Evolutionary conservation across 306 rosid species (phyloP).

Genomic region (Pyrus communis): DNA sequence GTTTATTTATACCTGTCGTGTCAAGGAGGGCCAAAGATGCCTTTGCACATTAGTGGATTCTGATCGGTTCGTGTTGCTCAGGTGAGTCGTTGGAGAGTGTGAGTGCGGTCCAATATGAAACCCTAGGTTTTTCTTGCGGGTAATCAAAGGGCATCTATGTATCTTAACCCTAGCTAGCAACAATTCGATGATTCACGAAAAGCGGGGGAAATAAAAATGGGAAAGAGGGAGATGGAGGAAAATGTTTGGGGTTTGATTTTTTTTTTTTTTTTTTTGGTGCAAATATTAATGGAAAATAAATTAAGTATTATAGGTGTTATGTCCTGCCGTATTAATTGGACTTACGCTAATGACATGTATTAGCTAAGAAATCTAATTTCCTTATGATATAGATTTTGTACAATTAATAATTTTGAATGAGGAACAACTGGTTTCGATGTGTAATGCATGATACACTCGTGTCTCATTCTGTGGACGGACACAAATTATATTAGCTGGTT

Average conservation of each 20-base stretch:
- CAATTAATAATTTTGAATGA: not conserved
- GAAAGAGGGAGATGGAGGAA: not conserved
- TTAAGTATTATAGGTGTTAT: not conserved
- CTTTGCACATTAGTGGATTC: constrained; percentile 39
- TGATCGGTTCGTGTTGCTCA: constrained; percentile 47
- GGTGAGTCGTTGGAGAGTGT: constrained; percentile 11
- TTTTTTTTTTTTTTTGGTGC: not conserved
- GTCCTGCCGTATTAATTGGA: not conserved
- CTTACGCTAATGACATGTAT: not conserved
- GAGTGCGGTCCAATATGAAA: constrained; percentile 21
- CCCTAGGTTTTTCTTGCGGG: constrained; percentile 53
- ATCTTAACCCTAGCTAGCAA: constrained; percentile 50
- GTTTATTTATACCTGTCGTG: constrained; percentile 52
- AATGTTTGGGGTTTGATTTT: not conserved
- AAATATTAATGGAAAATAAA: not conserved
- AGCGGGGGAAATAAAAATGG: not conserved
- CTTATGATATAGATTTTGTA: not conserved
- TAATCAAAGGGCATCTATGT: constrained; percentile 11
- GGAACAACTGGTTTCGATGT: not conserved
- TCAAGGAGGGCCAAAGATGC: constrained; percentile 54
- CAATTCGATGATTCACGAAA: not conserved
- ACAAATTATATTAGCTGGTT: not conserved
- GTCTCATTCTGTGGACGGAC: not conserved
- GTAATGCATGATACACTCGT: not conserved
- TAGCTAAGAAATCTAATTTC: too few relatives aligned